Evolutionary conservation across 2,329 filamentous ascomycete genomes (phyloP), one percentile per base, ranked within the genome.

Genomic region (Hypoxylon sp.): DNA sequence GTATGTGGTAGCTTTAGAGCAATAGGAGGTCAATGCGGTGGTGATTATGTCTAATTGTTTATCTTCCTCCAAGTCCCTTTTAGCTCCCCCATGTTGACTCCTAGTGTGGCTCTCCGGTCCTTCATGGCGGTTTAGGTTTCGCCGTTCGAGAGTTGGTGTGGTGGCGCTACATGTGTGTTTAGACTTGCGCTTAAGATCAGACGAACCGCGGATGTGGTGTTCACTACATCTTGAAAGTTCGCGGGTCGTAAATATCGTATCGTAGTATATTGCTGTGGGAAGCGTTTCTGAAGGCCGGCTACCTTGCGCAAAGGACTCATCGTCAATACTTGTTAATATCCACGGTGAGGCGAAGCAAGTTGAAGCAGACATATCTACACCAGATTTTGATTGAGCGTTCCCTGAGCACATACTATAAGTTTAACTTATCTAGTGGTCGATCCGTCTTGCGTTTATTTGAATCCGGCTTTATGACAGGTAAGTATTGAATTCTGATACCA

Each of bases 151-250:
- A 47, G 39, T 8, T 21, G 16, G 6, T n/a, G n/a, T n/a, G 12
- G 25, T 16, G 37, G 21, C 53, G 43, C 53, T 29, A 56, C 43
- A 37, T 14, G 53, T 47, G 41, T 27, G 16, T 46, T 47, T 47
- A 47, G 19, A 19, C 41, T 27, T 6, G 43, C 19, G n/a, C 19
- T 37, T 19, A 29, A 6, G 29, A 47, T 47, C 19, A 39, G 53
- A 56, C 14, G 21, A 47, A 25, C 19, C 8, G 9, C n/a, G 2
- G 27, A 14, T 12, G 5, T 27, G 1, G 16, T 27, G 25, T 27
- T 8, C 29, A n/a, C 9, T 11, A 23, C 3, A 25, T 23, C 16
- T 14, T 21, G 5, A 32, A 19, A 51, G 30, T 21, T 51, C 29
- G 8, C n/a, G n/a, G 5, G 25, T n/a, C n/a, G 9, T 32, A 9